These are phyloP conservation scores for Adansonia madagascariensis DNA, from an alignment of 441 rosid species.

Conservation along the genomic window DNA sequence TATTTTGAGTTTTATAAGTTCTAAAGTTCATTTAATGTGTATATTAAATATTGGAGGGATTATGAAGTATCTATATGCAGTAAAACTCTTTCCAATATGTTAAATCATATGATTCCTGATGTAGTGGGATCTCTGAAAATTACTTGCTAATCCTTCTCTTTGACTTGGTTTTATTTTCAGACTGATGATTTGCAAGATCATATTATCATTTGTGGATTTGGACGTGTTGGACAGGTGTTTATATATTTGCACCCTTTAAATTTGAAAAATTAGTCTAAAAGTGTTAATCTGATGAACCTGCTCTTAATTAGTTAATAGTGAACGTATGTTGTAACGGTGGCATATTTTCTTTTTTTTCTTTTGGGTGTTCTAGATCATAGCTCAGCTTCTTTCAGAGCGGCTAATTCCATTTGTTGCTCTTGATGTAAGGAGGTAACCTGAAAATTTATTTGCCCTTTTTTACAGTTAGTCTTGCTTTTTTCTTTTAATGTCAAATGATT, in stretches of 20 bases:
- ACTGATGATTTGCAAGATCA: conserved; percentile 98
- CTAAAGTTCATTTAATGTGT: not conserved
- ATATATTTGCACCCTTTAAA: conserved; percentile 21
- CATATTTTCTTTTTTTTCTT: not conserved
- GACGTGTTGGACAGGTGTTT: conserved; percentile 95
- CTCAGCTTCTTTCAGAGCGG: conserved; percentile 96
- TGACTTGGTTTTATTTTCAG: conserved; percentile 49
- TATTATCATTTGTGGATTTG: conserved; percentile 93
- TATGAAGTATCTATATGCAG: not conserved
- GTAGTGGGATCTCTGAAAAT: not conserved
- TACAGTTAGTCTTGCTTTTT: not conserved
- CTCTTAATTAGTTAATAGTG: not conserved
- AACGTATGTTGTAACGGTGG: conserved; percentile 16
- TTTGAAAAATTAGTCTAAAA: conserved; percentile 22
- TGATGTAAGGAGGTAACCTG: conserved; percentile 83
- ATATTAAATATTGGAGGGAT: not conserved
- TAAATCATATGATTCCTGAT: not conserved
- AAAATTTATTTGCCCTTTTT: not conserved
- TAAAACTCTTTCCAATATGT: not conserved
- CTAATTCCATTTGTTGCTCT: conserved; percentile 97
- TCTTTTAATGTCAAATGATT: not conserved
- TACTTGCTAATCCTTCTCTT: conserved; percentile 27
- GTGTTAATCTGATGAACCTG: conserved; percentile 9
- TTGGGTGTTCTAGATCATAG: conserved; percentile 66
- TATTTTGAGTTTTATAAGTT: not conserved